phyloP scores from a whole-genome alignment of 805 yeast species.

The Schizosaccharomyces osmophilus region DNA sequence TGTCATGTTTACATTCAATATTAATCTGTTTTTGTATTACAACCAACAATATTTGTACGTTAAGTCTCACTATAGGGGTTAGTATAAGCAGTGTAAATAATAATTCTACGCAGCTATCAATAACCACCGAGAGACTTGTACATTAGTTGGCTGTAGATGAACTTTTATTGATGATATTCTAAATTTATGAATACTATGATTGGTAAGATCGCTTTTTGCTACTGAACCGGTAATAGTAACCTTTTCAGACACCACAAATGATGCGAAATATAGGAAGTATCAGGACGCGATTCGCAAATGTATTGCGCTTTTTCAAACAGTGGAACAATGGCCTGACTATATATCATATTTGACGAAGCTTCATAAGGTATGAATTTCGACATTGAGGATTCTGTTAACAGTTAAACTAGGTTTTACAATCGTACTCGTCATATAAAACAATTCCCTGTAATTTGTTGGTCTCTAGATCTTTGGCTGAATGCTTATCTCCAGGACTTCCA shows the following conservation, averaged over 20 bases:
- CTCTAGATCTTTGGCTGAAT: conserved; percentile 48
- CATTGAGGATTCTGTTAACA: not conserved
- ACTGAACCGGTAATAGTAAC: not conserved
- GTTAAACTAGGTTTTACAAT: conserved; percentile 9
- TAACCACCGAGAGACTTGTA: too few species aligned
- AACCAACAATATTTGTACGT: too few species aligned
- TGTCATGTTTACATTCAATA: too few species aligned
- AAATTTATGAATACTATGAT: not conserved
- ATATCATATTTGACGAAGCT: conserved; percentile 68
- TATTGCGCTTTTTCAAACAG: conserved; percentile 47
- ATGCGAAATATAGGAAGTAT: conserved; percentile 47
- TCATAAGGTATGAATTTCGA: conserved; percentile 35
- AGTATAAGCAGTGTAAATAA: too few species aligned
- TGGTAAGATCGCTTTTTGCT: not conserved
- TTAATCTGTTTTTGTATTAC: too few species aligned
- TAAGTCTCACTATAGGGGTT: too few species aligned
- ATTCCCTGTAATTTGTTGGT: conserved; percentile 48
- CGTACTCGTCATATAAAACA: conserved; percentile 12
- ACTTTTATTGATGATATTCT: too few species aligned
- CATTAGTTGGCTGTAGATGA: too few species aligned
- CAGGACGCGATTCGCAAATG: conserved; percentile 47
- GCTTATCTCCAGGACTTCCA: conserved; percentile 61
- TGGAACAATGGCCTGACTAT: conserved; percentile 95
- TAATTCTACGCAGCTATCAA: too few species aligned
- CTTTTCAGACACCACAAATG: conserved; percentile 5